These are phyloP conservation scores for Aspergillus bridgeri DNA, from an alignment of 495 filamentous ascomycete genomes.

Conservation along the genomic window DNA sequence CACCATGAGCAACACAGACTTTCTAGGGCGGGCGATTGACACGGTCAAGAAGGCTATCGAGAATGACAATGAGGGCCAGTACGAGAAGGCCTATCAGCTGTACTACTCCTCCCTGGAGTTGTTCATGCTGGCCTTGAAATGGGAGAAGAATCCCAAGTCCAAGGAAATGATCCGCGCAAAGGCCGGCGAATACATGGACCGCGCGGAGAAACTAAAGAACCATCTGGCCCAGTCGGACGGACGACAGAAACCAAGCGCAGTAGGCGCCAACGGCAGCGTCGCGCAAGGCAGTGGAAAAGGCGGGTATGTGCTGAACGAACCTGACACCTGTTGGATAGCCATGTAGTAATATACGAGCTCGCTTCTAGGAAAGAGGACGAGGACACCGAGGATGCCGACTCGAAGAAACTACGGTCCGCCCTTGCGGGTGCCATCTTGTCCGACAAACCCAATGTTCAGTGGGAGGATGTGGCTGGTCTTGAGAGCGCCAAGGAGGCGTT, in stretches of 20 bases:
- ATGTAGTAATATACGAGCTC: constrained; percentile 3
- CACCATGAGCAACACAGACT: constrained; percentile 95
- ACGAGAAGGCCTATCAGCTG: constrained; percentile 89
- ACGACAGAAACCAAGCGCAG: constrained; percentile 72
- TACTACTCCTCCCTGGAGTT: constrained; percentile 94
- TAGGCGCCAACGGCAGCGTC: constrained; percentile 76
- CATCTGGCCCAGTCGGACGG: constrained; percentile 75
- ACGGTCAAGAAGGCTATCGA: constrained; percentile 97
- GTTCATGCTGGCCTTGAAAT: constrained; percentile 96
- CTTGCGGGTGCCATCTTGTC: constrained; percentile 88
- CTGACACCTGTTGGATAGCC: background rate
- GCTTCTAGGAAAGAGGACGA: constrained; percentile 52
- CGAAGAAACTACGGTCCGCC: constrained; percentile 89
- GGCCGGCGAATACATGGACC: constrained; percentile 94
- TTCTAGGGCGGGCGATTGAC: constrained; percentile 91
- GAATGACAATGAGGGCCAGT: constrained; percentile 89
- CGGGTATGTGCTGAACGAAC: constrained; percentile 45
- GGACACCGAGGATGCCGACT: constrained; percentile 78
- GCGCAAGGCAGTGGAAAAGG: constrained; percentile 66
- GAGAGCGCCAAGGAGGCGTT: constrained; percentile 94
- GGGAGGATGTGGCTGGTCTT: constrained; percentile 98
- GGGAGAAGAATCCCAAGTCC: constrained; percentile 94
- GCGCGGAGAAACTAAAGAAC: constrained; percentile 93
- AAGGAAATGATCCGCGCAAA: constrained; percentile 97
- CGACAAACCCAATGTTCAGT: constrained; percentile 91